Evolutionary conservation across 2,329 filamentous ascomycete genomes (phyloP), one percentile per base, ranked within the genome.

Genomic region (Epichloe festucae): DNA sequence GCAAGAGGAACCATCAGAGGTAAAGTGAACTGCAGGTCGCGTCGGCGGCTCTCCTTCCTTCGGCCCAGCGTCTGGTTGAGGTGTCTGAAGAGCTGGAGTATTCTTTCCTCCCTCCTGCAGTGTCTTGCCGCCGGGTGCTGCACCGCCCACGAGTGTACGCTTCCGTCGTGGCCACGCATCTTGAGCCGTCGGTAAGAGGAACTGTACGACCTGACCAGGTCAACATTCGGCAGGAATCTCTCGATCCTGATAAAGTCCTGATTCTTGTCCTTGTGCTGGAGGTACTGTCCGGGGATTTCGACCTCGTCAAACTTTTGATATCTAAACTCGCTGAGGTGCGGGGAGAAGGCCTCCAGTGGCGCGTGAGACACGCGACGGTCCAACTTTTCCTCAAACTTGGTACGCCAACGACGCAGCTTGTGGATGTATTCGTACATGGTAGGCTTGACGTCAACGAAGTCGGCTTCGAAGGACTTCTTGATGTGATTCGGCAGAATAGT

Each of bases 401-500:
- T 93, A 50, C 94, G 82, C 93, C 93, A 99, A 59, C 84, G 86
- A 45, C 93, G 85, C 49, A 98, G 75, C 67, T 96, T 97, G 67
- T 95, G 89, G 55, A 98, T 97, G 72, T 99, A 99, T 66, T 96
- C 90, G 64, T 87, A 86, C 89, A 98, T 96, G 1, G 90, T 97
- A 3, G 93, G 94, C 68, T 95, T 96, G 64, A 90, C 87, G 51
- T 81, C 75, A 14, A 98, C 93, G 67, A 99, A 98, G 69, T 99
- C 93, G n/a, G 83, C 84, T 67, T 98, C 93, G 59, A 99, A 99
- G 0, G 90, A 89, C 64, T 90, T 91, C 63, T 94, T 85, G 61
- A 98, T 96, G 68, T 98, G 93, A 3, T 85, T 79, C 1, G 94
- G 94, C 49, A 98, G 76, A 45, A 98, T 95, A 0, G 90, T 96